Evolutionary conservation across 768 basidiomycete genomes (phyloP).

Genomic region (Neoboletus magnificus): DNA sequence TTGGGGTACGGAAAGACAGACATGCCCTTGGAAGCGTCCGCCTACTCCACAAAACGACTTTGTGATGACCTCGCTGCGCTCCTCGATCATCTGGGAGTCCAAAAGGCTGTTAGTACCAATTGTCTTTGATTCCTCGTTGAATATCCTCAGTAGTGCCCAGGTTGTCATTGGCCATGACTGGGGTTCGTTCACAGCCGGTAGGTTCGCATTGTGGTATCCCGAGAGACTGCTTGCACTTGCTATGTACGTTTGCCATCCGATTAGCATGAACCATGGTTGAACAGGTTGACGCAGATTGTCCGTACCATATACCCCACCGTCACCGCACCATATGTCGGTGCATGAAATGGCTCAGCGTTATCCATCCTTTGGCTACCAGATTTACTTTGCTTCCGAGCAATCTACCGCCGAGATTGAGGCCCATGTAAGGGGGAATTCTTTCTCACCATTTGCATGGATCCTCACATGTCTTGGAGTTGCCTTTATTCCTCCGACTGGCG

Average conservation of each 20-base stretch:
- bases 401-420: slow-evolving; percentile 56
- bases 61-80: slow-evolving; percentile 63
- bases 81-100: slow-evolving; percentile 52
- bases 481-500: slow-evolving; percentile 12
- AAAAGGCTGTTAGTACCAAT: slow-evolving; percentile 47
- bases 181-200: slow-evolving; percentile 61
- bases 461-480: slow-evolving; percentile 29
- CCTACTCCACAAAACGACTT: slow-evolving; percentile 59
- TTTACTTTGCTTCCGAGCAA: slow-evolving; percentile 54
- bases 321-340: slow-evolving; percentile 44
- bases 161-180: slow-evolving; percentile 80
- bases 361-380: slow-evolving; percentile 65
- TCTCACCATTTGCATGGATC: neutral
- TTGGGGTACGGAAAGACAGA: slow-evolving; percentile 64
- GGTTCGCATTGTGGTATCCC: slow-evolving; percentile 75
- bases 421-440: slow-evolving; percentile 39
- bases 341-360: slow-evolving; percentile 47
- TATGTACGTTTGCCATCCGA: slow-evolving; percentile 42
- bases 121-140: neutral
- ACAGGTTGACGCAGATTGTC: slow-evolving; percentile 48
- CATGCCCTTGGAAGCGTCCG: slow-evolving; percentile 50
- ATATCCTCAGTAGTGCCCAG: slow-evolving; percentile 26
- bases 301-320: slow-evolving; percentile 63
- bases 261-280: neutral
- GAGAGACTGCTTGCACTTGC: slow-evolving; percentile 55